Evolutionary conservation across 1,284 basidiomycete species (phyloP).

Genomic region (Pholiota adiposa): DNA sequence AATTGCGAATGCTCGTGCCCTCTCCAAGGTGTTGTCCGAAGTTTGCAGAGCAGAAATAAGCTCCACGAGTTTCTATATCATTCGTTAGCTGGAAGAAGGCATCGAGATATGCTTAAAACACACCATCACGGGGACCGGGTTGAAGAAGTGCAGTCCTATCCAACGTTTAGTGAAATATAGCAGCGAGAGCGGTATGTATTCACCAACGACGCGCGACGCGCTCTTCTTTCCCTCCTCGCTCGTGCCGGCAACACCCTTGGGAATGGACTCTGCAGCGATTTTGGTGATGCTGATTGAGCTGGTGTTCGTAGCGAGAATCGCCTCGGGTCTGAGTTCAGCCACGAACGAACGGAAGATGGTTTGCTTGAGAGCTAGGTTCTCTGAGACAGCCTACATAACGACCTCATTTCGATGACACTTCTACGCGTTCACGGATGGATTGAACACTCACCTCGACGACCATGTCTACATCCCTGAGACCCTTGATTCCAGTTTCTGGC

Average conservation of each 20-base stretch:
- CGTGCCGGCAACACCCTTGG: slow-evolving; percentile 55
- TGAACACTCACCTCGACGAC: slow-evolving; percentile 78
- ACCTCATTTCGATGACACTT: background rate
- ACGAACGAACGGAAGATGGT: slow-evolving; percentile 79
- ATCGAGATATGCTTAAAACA: slow-evolving; percentile 23
- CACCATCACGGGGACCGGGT: slow-evolving; percentile 94
- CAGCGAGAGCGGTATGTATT: slow-evolving; percentile 23
- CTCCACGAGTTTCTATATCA: slow-evolving; percentile 88
- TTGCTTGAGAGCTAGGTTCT: slow-evolving; percentile 83
- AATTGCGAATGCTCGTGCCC: slow-evolving; percentile 82
- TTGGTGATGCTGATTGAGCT: slow-evolving; percentile 95
- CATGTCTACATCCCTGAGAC: slow-evolving; percentile 81
- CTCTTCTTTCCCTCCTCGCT: slow-evolving; percentile 65
- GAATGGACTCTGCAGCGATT: slow-evolving; percentile 82
- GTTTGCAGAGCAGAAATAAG: slow-evolving; percentile 95
- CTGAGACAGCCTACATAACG: slow-evolving; percentile 79
- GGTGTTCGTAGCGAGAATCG: slow-evolving; percentile 93
- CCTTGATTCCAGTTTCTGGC: slow-evolving; percentile 45
- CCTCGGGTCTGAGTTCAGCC: slow-evolving; percentile 66
- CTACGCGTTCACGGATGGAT: background rate
- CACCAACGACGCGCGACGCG: slow-evolving; percentile 77
- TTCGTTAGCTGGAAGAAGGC: background rate
- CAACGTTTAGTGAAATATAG: background rate
- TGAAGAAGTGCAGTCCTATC: slow-evolving; percentile 91
- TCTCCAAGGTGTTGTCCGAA: slow-evolving; percentile 71